A percentile compares a stretch with the other conserved stretches of the same genome.
Evolutionary conservation across 2,329 filamentous ascomycete genomes (phyloP).

Genomic region (Xylariaceae sp.): DNA sequence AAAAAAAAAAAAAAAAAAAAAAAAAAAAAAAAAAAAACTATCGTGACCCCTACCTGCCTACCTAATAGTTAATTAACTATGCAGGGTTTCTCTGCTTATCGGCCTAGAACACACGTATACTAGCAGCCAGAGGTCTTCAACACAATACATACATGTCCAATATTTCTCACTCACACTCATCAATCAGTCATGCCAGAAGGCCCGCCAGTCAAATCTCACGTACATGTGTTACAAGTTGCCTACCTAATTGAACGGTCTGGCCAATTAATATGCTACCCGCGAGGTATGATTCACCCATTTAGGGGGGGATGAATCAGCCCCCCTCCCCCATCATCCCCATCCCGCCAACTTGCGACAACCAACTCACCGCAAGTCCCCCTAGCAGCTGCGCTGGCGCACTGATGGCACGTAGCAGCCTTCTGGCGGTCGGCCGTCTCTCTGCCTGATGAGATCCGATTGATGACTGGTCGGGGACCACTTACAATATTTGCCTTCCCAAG

Average conservation of each 20-base stretch:
- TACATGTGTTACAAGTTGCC: neutral
- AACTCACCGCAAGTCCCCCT: constrained; percentile 21
- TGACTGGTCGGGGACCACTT: neutral
- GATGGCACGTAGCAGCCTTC: constrained; percentile 7
- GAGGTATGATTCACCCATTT: constrained; percentile 18
- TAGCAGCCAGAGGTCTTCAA: neutral
- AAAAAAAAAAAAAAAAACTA: too few species aligned
- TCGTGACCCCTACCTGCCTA: neutral
- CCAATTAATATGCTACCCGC: constrained; percentile 17
- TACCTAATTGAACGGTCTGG: neutral
- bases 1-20: too few species aligned
- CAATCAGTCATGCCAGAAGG: neutral
- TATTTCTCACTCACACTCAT: neutral
- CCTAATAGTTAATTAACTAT: too few species aligned
- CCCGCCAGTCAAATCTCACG: neutral
- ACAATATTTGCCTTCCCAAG: neutral
- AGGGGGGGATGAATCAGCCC: constrained; percentile 19
- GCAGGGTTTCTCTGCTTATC: neutral
- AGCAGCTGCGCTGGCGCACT: neutral
- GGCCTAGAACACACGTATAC: too few species aligned
- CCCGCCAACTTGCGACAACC: constrained; percentile 23
- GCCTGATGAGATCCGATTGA: neutral
- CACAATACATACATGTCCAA: neutral
- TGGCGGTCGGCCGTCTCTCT: constrained; percentile 18
- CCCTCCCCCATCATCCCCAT: constrained; percentile 8